Conservation (phyloP, 1,139 yeast species). For the Suhomyces yuchorum region DNA sequence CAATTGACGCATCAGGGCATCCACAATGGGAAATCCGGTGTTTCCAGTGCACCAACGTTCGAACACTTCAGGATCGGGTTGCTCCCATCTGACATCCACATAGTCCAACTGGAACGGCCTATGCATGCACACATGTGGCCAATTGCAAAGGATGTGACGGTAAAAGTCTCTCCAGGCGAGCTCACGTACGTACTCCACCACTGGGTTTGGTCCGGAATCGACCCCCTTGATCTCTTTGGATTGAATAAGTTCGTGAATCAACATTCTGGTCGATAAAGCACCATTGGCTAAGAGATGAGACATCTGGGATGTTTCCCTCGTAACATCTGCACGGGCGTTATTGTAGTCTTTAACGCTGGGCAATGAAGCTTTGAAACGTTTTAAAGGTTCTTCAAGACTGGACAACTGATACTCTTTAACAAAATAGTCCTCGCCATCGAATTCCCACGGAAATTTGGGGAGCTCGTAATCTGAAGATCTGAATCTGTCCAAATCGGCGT, state of each 20-base stretch:
- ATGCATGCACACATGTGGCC: constrained; percentile 56
- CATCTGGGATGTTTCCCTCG: constrained; percentile 21
- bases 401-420: constrained; percentile 35
- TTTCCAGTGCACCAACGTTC: constrained; percentile 53
- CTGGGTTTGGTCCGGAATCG: constrained; percentile 32
- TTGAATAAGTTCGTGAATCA: constrained; percentile 27
- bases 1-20: constrained; percentile 58
- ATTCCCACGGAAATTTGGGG: constrained; percentile 11
- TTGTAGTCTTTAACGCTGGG: constrained; percentile 18
- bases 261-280: constrained; percentile 42
- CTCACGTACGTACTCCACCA: constrained; percentile 39
- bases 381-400: constrained; percentile 36
- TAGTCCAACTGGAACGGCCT: constrained; percentile 50
- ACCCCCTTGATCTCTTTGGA: constrained; percentile 17
- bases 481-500: constrained; percentile 14
- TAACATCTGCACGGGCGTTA: constrained; percentile 14
- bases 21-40: constrained; percentile 59
- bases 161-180: constrained; percentile 63
- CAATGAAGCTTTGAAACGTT: constrained; percentile 22
- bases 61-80: constrained; percentile 35
- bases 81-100: constrained; percentile 43
- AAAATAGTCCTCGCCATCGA: constrained; percentile 16
- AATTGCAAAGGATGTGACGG: constrained; percentile 47
- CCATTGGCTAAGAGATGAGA: constrained; percentile 53
- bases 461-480: constrained; percentile 12